A percentile compares a stretch with the other conserved stretches of the same genome.
phyloP scores from a whole-genome alignment of 2,329 filamentous ascomycete species.

The Ilyonectria destructans region DNA sequence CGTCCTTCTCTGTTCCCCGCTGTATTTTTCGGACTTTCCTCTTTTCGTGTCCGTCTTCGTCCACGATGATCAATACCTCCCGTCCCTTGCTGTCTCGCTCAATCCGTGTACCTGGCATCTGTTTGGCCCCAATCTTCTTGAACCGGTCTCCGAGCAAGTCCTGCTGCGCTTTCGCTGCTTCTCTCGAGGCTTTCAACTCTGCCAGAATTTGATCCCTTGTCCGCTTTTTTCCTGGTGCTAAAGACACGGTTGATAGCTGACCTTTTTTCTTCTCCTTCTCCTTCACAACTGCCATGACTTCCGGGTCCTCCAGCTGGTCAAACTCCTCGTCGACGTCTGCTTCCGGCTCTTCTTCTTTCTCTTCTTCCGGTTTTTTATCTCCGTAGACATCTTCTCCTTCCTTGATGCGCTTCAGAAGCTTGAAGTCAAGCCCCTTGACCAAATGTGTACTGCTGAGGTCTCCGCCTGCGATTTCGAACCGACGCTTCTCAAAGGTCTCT shows the following conservation, averaged over 20 bases:
- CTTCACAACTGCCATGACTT: slow-evolving; percentile 69
- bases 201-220: slow-evolving; percentile 78
- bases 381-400: slow-evolving; percentile 78
- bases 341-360: slow-evolving; percentile 52
- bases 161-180: slow-evolving; percentile 71
- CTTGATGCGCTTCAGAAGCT: slow-evolving; percentile 79
- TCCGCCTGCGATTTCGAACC: slow-evolving; percentile 86
- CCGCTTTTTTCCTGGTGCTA: slow-evolving; percentile 73
- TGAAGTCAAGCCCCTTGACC: slow-evolving; percentile 93
- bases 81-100: slow-evolving; percentile 74
- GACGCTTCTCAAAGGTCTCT: slow-evolving; percentile 82
- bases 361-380: slow-evolving; percentile 50
- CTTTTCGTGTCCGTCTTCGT: slow-evolving; percentile 78
- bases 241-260: slow-evolving; percentile 68
- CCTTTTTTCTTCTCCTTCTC: slow-evolving; percentile 74
- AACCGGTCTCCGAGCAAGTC: slow-evolving; percentile 74
- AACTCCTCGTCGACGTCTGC: slow-evolving; percentile 76
- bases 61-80: slow-evolving; percentile 76
- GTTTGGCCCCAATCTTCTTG: slow-evolving; percentile 74
- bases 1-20: slow-evolving; percentile 56
- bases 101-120: slow-evolving; percentile 70
- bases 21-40: slow-evolving; percentile 73
- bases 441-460: slow-evolving; percentile 87
- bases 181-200: slow-evolving; percentile 75
- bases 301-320: slow-evolving; percentile 69